Evolutionary conservation across 208 protist genomes (phyloP), one percentile per base, ranked within the genome.

Genomic region (Trypanosomatidae sp.): DNA sequence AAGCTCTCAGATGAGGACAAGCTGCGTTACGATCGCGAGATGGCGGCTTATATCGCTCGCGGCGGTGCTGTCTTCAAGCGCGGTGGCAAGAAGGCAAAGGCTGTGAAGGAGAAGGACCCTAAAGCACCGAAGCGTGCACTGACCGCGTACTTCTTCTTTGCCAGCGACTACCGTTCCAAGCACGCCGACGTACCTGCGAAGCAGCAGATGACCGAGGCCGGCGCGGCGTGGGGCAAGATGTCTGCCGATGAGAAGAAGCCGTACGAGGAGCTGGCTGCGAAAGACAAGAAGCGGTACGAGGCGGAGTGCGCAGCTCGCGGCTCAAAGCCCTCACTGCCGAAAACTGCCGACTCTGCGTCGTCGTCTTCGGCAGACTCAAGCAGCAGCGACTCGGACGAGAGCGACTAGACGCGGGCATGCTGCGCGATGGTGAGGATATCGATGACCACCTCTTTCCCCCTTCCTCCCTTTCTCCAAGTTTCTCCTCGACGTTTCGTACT

Each of bases 261-360:
- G 56, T 98, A 85, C 79, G 86, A 94, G 71, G 83, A 79, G 44
- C 83, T 91, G 80, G 91, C 94, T 15, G 71, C 83, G 13, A 86
- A 91, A 69, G 91, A 96, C 72, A 95, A 95, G 80, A 77, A 90
- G 66, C 84, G 92, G 4, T 98, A 96, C 77, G 70, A 95, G 71
- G 71, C 56, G 88, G 94, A 83, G 77, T 72, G 71, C 81, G 56
- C 58, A 33, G 85, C 77, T 25, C 67, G 76, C 44, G 75, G 74
- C 52, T 39, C 71, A 46, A 79, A 74, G 66, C 17, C 70, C 47
- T 73, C 74, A 30, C 81, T 65, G 43, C 47, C 50, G 12, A 65
- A 66, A 28, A 41, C 30, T 8, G 76, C 66, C 33, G 73, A 66
- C 39, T 70, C 76, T 4, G 73, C 60, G 6, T 79, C 78, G n/a